These are phyloP conservation scores for Ophiostoma himal-ulmi DNA, from an alignment of 2,329 filamentous ascomycete genomes.

Conservation along the genomic window DNA sequence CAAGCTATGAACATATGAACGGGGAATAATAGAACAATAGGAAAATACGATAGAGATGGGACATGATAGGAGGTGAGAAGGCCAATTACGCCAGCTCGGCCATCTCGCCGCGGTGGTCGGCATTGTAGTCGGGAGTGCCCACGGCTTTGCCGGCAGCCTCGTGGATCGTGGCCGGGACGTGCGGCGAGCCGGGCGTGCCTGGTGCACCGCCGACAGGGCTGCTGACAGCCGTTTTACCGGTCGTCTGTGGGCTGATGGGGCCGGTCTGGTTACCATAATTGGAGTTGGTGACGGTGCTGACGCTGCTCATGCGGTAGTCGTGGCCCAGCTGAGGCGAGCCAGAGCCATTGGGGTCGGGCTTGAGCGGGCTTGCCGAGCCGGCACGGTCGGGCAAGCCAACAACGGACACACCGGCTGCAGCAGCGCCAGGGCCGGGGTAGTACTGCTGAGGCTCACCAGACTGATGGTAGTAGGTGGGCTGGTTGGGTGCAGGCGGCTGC, in stretches of 20 bases:
- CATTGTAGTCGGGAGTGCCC: slow-evolving; percentile 18
- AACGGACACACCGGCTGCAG: slow-evolving; percentile 3
- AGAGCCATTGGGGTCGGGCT: slow-evolving; percentile 14
- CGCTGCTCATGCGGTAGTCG: slow-evolving; percentile 23
- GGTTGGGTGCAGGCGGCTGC: background rate
- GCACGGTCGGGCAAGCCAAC: slow-evolving; percentile 19
- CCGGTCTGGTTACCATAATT: background rate
- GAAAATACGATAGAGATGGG: background rate
- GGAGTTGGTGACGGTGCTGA: slow-evolving; percentile 17
- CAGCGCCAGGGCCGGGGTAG: slow-evolving; percentile 12
- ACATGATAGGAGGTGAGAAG: background rate
- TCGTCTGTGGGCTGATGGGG: slow-evolving; percentile 23
- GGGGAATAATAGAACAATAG: background rate
- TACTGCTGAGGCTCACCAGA: slow-evolving; percentile 13
- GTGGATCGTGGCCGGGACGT: slow-evolving; percentile 25
- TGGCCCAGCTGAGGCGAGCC: background rate
- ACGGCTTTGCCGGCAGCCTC: slow-evolving; percentile 24
- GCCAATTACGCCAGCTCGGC: slow-evolving; percentile 23
- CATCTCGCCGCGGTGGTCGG: slow-evolving; percentile 26
- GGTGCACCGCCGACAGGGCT: background rate
- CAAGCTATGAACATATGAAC: background rate
- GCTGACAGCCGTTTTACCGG: slow-evolving; percentile 15
- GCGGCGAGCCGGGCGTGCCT: slow-evolving; percentile 6
- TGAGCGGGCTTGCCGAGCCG: slow-evolving; percentile 21
- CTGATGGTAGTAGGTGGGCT: slow-evolving; percentile 13